phyloP scores from a whole-genome alignment of 2,329 filamentous ascomycete species.

The Tympanopsis confertula region DNA sequence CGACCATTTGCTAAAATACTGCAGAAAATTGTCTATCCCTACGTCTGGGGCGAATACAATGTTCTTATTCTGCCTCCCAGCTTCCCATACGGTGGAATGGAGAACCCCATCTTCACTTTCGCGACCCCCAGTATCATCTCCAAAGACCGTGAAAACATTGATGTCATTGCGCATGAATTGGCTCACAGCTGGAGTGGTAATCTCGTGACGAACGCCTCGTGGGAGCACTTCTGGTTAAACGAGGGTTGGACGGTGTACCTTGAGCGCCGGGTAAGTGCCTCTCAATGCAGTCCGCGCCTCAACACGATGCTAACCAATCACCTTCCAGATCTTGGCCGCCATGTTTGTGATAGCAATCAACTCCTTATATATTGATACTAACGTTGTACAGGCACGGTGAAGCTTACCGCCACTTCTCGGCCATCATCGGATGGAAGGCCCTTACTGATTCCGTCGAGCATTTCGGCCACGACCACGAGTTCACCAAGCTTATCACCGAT shows the following conservation, averaged over 20 bases:
- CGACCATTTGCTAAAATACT: not conserved
- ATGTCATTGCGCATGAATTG: slow-evolving; percentile 58
- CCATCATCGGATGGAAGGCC: slow-evolving; percentile 59
- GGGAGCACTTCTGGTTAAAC: slow-evolving; percentile 1
- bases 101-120: slow-evolving; percentile 55
- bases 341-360: slow-evolving; percentile 14
- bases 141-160: slow-evolving; percentile 53
- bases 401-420: slow-evolving; percentile 49
- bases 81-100: slow-evolving; percentile 40
- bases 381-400: slow-evolving; percentile 36
- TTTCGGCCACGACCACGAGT: slow-evolving; percentile 50
- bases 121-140: slow-evolving; percentile 56
- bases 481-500: slow-evolving; percentile 50
- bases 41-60: slow-evolving; percentile 58
- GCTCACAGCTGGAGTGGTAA: slow-evolving; percentile 32
- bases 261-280: slow-evolving; percentile 32
- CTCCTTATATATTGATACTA: not conserved
- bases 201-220: slow-evolving; percentile 19
- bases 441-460: slow-evolving; percentile 46
- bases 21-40: slow-evolving; percentile 34
- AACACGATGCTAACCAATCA: not conserved
- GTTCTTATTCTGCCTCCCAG: slow-evolving; percentile 24
- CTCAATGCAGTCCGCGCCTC: not conserved
- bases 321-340: slow-evolving; percentile 28
- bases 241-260: slow-evolving; percentile 54